These are phyloP conservation scores for Cryptococcus wingfieldii DNA, from an alignment of 1,284 basidiomycete genomes.

Conservation along the genomic window DNA sequence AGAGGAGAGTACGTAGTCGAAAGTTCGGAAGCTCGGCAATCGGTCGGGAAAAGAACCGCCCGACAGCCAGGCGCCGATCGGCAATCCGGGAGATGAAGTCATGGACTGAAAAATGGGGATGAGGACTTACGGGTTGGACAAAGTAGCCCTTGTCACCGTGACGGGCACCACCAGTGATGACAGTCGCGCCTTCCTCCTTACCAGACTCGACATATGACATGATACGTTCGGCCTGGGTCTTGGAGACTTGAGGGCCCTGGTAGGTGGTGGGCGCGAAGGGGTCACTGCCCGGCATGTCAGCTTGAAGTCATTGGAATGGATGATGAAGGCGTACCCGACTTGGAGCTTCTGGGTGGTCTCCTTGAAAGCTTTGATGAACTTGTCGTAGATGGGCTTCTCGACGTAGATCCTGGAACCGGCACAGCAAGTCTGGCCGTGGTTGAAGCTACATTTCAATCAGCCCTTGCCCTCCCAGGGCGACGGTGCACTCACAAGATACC, in stretches of 20 bases:
- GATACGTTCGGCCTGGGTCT: conserved; percentile 80
- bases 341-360: conserved; percentile 33
- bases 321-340: conserved; percentile 22
- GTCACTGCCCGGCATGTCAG: conserved; percentile 48
- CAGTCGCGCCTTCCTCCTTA: conserved; percentile 74
- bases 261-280: conserved; percentile 68
- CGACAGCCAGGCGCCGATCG: too few relatives aligned
- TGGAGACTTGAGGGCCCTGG: conserved; percentile 75
- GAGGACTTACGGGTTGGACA: conserved; percentile 35
- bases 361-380: conserved; percentile 67
- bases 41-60: too few relatives aligned
- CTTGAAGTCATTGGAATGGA: too few relatives aligned
- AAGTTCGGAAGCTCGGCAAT: too few relatives aligned
- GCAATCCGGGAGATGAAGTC: background rate
- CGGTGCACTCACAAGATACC: conserved; percentile 40
- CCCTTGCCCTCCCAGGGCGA: conserved; percentile 62
- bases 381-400: conserved; percentile 75
- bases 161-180: conserved; percentile 67
- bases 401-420: conserved; percentile 57
- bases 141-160: conserved; percentile 40
- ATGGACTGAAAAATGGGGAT: background rate
- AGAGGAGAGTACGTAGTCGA: too few relatives aligned
- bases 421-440: background rate
- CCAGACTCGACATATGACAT: conserved; percentile 85
- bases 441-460: background rate